phyloP scores from a whole-genome alignment of 805 yeast species.

The Kuraishia capsulata region DNA sequence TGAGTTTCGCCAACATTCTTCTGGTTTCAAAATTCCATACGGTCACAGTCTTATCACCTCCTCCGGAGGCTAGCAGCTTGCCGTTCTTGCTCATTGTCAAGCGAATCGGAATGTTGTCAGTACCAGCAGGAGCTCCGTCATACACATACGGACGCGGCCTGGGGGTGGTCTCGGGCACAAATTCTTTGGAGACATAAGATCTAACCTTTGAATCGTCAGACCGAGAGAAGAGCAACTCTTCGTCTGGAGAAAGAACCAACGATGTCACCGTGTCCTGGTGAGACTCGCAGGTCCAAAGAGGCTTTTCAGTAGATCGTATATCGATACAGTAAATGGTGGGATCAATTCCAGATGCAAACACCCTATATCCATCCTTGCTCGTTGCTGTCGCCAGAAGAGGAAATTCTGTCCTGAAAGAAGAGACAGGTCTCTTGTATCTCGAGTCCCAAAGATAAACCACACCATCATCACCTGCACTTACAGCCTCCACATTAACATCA shows the following conservation, averaged over 20 bases:
- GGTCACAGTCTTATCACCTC: constrained; percentile 49
- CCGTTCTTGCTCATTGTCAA: constrained; percentile 34
- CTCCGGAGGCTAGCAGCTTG: constrained; percentile 42
- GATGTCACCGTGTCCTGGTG: constrained; percentile 51
- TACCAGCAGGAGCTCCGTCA: constrained; percentile 49
- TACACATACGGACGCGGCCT: constrained; percentile 37
- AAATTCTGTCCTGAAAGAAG: constrained; percentile 33
- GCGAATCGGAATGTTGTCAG: constrained; percentile 43
- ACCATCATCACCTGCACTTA: constrained; percentile 66
- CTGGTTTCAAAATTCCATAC: constrained; percentile 53
- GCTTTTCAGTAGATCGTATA: constrained; percentile 28
- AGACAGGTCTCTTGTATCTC: constrained; percentile 36
- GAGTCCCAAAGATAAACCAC: constrained; percentile 54
- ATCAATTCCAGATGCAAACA: constrained; percentile 63
- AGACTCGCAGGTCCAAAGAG: constrained; percentile 36
- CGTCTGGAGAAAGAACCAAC: constrained; percentile 36
- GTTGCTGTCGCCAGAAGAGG: constrained; percentile 47
- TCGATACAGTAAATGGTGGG: constrained; percentile 56
- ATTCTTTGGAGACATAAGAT: constrained; percentile 43
- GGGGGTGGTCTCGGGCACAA: constrained; percentile 27
- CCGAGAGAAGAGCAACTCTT: constrained; percentile 35
- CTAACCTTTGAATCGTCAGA: constrained; percentile 50
- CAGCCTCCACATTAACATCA: constrained; percentile 13
- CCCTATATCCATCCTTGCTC: constrained; percentile 26
- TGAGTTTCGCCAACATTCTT: constrained; percentile 34